Evolutionary conservation across 768 basidiomycete genomes (phyloP), one percentile per base, ranked within the genome.

Genomic region (Calocera viscosa): DNA sequence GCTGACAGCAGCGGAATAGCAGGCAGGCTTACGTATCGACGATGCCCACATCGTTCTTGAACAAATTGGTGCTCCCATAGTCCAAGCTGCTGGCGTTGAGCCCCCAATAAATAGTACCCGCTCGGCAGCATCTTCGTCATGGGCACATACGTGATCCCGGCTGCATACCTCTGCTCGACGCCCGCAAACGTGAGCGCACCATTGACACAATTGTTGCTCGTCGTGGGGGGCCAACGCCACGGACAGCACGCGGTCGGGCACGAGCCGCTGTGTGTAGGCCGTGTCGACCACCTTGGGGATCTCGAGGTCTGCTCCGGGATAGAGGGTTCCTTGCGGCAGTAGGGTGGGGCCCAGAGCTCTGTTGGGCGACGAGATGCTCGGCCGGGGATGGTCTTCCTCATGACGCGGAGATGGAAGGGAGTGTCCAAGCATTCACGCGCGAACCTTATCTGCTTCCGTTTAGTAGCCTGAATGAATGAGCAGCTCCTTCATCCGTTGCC

Each of bases 131-230:
- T 47, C 43, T 19, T 47, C 43, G 43, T 47, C 43, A 47, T 19
- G 7, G 43, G 43, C 43, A 47, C 43, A 17, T 24, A 47, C 43
- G 43, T 47, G 43, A 47, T 47, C 16, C 43, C 43, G 8, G 19
- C 43, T 3, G 43, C 43, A 47, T 47, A 47, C 8, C 43, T 7
- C 43, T 47, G 8, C 43, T 47, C 43, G 8, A 47, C 43, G 10
- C 72, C 73, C 77, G 83, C 84, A 76, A 83, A 85, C n/a, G 80
- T 80, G 38, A 85, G 71, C 69, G 83, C 83, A 64, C 84, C 85
- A 66, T 84, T 84, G 16, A 76, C 39, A 72, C 65, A n/a, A 35
- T 67, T 32, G 19, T 69, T 67, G 35, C 17, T 71, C 5, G 77
- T 82, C 2, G 79, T 78, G 35, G 85, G 85, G n/a, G 38, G 76